phyloP scores from a whole-genome alignment of 1,284 basidiomycete species.

The Apiotrichum porosum region DNA sequence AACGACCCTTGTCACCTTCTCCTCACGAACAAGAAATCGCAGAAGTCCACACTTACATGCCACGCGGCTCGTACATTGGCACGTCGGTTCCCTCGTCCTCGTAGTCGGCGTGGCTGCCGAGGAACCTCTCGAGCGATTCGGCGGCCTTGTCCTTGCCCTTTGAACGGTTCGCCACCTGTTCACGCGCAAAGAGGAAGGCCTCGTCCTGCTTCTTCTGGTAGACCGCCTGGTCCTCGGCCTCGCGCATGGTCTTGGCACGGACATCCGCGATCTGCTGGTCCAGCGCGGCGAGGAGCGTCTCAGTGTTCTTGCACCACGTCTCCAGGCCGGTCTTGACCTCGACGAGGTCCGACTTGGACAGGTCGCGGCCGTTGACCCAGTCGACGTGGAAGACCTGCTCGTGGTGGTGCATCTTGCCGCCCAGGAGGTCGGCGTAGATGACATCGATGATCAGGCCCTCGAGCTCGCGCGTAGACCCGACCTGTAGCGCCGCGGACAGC shows the following conservation, averaged over 20 bases:
- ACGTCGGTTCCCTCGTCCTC: neutral
- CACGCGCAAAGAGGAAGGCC: conserved; percentile 2
- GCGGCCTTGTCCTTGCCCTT: neutral
- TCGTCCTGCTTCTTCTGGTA: conserved; percentile 8
- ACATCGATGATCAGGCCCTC: conserved; percentile 95
- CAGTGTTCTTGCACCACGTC: conserved; percentile 71
- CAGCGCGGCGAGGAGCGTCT: conserved; percentile 57
- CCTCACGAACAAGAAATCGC: neutral
- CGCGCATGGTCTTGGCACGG: conserved; percentile 4
- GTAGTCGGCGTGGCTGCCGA: neutral
- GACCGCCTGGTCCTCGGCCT: conserved; percentile 1
- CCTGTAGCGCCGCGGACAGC: conserved; percentile 53
- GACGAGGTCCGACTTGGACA: conserved; percentile 64
- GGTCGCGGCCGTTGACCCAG: conserved; percentile 82
- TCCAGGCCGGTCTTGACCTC: conserved; percentile 59
- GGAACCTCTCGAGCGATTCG: neutral
- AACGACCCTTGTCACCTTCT: neutral
- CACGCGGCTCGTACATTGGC: neutral
- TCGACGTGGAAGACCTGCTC: conserved; percentile 80
- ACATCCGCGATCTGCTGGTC: conserved; percentile 46
- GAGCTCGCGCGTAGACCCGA: conserved; percentile 71
- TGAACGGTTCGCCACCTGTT: neutral
- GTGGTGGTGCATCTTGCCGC: conserved; percentile 87
- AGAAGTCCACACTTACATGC: neutral
- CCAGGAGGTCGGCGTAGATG: conserved; percentile 82